These are phyloP conservation scores for Lichtheimia ornata DNA, from an alignment of 371 early-diverging fungal species.

Conservation along the genomic window DNA sequence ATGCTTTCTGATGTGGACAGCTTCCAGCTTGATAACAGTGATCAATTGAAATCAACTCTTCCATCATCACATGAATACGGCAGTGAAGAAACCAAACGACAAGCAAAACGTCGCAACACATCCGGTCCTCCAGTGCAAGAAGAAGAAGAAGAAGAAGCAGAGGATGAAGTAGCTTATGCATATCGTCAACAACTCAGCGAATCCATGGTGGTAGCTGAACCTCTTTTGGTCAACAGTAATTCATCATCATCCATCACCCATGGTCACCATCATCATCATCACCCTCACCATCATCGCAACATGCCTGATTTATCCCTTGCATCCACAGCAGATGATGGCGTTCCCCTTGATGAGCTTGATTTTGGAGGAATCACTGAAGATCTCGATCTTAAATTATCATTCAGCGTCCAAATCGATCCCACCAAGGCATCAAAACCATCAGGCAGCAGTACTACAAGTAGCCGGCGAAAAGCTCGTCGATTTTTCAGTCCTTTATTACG, in stretches of 20 bases:
- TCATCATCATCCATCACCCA: constrained; percentile 8
- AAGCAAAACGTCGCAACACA: constrained; percentile 42
- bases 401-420: constrained; percentile 14
- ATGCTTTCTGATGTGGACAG: constrained; percentile 46
- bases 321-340: constrained; percentile 9
- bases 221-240: background rate
- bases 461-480: constrained; percentile 19
- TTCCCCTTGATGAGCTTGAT: constrained; percentile 8
- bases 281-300: background rate
- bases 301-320: constrained; percentile 16
- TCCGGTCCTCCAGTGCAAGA: constrained; percentile 17
- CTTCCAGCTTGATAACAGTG: constrained; percentile 24
- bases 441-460: constrained; percentile 25
- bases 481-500: constrained; percentile 34
- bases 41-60: background rate
- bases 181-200: constrained; percentile 25
- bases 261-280: background rate
- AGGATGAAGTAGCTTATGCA: constrained; percentile 23
- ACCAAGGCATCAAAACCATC: constrained; percentile 1
- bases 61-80: no score
- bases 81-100: constrained; percentile 24
- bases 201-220: constrained; percentile 17
- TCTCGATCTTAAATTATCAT: constrained; percentile 24
- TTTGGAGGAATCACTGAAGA: constrained; percentile 31
- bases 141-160: constrained; percentile 18